A percentile compares a stretch with the other conserved stretches of the same genome.
Conservation (phyloP, 345 rosid genomes). For the Aquilaria malaccensis region DNA sequence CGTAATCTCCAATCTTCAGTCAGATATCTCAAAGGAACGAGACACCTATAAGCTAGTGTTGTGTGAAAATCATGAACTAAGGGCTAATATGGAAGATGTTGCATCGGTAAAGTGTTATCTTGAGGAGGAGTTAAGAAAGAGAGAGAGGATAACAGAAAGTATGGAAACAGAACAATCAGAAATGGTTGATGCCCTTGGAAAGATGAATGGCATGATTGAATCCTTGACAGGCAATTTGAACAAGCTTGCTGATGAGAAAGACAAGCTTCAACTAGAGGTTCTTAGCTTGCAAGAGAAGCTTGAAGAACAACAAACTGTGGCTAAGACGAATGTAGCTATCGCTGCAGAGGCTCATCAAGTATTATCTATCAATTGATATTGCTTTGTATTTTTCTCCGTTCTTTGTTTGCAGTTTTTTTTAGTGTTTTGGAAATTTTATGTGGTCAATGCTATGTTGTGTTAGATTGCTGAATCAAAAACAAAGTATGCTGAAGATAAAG, state of each 20-base stretch:
- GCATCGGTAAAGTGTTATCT: constrained; percentile 38
- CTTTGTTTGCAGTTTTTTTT: constrained; percentile 5
- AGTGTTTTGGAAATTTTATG: background rate
- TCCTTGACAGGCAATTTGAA: constrained; percentile 37
- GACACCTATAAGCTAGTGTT: constrained; percentile 28
- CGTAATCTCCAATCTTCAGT: constrained; percentile 39
- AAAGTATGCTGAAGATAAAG: constrained; percentile 67
- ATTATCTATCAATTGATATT: constrained; percentile 21
- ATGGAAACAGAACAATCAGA: constrained; percentile 65
- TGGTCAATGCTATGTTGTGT: background rate
- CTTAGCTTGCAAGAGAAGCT: constrained; percentile 53
- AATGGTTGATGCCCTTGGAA: constrained; percentile 46
- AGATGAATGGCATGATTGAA: constrained; percentile 53
- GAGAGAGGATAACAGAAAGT: constrained; percentile 41
- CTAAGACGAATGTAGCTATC: constrained; percentile 55
- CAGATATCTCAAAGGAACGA: constrained; percentile 28
- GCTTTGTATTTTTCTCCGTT: background rate
- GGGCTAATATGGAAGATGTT: constrained; percentile 39
- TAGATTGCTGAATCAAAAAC: constrained; percentile 78
- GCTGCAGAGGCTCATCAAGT: constrained; percentile 75
- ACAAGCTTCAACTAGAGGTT: constrained; percentile 47
- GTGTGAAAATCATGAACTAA: constrained; percentile 45
- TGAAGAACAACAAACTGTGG: constrained; percentile 41
- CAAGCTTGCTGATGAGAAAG: constrained; percentile 51
- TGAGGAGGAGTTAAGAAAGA: constrained; percentile 51